phyloP scores from a whole-genome alignment of 2,329 filamentous ascomycete species.

The Claviceps africana region DNA sequence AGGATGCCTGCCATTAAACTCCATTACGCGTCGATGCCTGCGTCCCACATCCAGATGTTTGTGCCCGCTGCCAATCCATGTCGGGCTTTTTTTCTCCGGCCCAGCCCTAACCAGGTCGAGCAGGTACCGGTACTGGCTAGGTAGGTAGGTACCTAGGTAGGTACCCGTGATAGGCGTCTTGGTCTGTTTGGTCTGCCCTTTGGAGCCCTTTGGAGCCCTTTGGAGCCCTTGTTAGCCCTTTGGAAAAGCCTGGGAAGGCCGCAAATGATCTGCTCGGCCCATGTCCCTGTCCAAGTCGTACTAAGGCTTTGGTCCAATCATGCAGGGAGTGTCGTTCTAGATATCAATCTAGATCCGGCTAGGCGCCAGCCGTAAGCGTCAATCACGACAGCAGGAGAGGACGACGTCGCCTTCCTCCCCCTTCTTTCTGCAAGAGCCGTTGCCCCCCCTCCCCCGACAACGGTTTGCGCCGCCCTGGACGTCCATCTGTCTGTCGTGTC shows the following conservation, averaged over 20 bases:
- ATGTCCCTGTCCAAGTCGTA: not conserved
- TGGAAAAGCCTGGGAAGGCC: too few species aligned
- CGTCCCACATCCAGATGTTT: not conserved
- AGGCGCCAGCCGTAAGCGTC: not conserved
- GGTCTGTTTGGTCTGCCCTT: too few species aligned
- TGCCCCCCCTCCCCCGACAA: too few species aligned
- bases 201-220: too few species aligned
- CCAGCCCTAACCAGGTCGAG: too few species aligned
- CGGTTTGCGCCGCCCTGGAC: not conserved
- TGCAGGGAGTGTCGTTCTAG: not conserved
- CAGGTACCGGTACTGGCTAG: too few species aligned
- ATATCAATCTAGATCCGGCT: not conserved
- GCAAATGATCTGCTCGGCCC: too few species aligned
- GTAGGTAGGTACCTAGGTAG: too few species aligned
- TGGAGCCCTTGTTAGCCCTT: too few species aligned
- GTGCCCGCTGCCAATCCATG: not conserved
- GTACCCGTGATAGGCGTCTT: too few species aligned
- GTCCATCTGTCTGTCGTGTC: not conserved
- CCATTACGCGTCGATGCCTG: slow-evolving; percentile 1
- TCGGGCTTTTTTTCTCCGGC: not conserved
- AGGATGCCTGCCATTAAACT: not conserved
- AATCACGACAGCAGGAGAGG: not conserved
- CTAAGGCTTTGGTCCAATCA: not conserved
- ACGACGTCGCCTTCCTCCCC: not conserved
- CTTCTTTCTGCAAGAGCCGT: too few species aligned